Conservation (phyloP, 2,329 filamentous ascomycete genomes). For the Penicillium crustosum region DNA sequence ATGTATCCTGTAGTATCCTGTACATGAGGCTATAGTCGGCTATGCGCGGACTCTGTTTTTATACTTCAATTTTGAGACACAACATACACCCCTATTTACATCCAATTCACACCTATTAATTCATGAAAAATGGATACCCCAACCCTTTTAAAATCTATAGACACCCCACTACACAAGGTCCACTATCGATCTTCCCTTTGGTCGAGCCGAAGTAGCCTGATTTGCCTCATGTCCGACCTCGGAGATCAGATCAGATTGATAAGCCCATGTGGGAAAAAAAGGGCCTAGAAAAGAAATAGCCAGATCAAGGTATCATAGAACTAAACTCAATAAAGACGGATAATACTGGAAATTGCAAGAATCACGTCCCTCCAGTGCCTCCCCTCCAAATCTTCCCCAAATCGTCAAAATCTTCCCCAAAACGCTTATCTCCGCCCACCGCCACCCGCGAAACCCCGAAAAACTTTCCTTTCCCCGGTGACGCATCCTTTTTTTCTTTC, state of each 20-base stretch:
- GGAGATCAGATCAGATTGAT: constrained; percentile 30
- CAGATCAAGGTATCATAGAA: constrained; percentile 1
- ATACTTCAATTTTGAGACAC: background rate
- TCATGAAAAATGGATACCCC: too few relatives aligned
- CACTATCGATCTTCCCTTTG: background rate
- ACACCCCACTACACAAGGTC: background rate
- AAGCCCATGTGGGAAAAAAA: constrained; percentile 17
- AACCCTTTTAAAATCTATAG: background rate
- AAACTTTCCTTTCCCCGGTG: constrained; percentile 24
- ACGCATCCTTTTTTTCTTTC: constrained; percentile 14
- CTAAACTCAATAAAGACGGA: constrained; percentile 5
- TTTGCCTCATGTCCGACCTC: constrained; percentile 22
- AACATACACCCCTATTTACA: background rate
- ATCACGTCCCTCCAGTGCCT: background rate
- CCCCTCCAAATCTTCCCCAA: background rate
- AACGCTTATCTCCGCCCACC: constrained; percentile 28
- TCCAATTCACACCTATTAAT: background rate
- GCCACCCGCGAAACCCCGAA: constrained; percentile 30
- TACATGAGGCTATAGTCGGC: background rate
- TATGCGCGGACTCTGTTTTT: background rate
- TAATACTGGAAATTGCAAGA: constrained; percentile 5
- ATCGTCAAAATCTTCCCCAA: background rate
- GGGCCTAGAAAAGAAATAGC: background rate
- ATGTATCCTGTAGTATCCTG: background rate
- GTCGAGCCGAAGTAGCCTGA: background rate